Conservation (phyloP, 176 grass and related monocot genomes). For the Pharus latifolius region DNA sequence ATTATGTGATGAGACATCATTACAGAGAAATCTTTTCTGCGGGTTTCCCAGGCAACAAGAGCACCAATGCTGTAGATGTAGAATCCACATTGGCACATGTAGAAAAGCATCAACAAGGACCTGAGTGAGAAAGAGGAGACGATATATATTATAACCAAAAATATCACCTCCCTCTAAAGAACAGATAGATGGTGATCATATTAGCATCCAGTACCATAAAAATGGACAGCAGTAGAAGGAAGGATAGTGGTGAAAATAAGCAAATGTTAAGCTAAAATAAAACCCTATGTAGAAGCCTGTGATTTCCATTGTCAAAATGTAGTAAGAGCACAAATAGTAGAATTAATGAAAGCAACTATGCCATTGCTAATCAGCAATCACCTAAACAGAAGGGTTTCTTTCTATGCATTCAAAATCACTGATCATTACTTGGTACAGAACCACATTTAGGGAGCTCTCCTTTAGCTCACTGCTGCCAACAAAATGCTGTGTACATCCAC, state of each 20-base stretch:
- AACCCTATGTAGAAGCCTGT: no score
- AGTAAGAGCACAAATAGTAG: background rate
- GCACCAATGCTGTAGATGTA: slow-evolving; percentile 94
- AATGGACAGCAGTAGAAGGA: no score
- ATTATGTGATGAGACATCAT: slow-evolving; percentile 99
- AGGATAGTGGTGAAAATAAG: background rate
- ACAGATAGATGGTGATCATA: background rate
- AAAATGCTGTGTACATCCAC: background rate
- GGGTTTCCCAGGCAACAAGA: slow-evolving; percentile 96
- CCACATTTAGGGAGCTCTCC: background rate
- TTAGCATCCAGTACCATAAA: no score
- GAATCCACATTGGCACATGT: slow-evolving; percentile 98
- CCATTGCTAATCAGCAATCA: background rate
- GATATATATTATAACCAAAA: slow-evolving; percentile 17
- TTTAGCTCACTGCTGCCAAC: background rate
- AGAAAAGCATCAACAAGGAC: slow-evolving; percentile 77
- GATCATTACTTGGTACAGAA: background rate
- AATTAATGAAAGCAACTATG: background rate
- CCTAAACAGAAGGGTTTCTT: background rate
- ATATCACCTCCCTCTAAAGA: slow-evolving; percentile 9
- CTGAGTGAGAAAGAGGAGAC: slow-evolving; percentile 19
- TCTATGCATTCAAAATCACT: background rate
- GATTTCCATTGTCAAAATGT: background rate
- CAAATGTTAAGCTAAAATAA: background rate
- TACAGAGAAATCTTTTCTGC: slow-evolving; percentile 95